Percentiles rank a stretch among this genome's conserved stretches.
phyloP scores from a whole-genome alignment of 768 basidiomycete species.

The Russula brevipes region DNA sequence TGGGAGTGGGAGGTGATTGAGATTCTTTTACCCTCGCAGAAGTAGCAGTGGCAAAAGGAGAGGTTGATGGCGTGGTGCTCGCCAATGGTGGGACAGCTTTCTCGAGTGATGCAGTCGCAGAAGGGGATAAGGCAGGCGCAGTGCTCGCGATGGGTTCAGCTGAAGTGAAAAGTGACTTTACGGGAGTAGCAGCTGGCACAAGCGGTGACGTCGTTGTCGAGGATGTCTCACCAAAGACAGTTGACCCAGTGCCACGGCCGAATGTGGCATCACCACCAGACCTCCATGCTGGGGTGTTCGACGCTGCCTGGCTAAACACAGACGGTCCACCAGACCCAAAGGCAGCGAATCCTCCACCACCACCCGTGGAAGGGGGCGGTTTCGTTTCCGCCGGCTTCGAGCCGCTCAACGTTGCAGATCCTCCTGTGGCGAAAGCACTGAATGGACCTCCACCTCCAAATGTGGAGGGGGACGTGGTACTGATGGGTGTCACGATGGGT shows the following conservation, averaged over 20 bases:
- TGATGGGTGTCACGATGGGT: slow-evolving; percentile 19
- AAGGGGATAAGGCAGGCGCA: slow-evolving; percentile 17
- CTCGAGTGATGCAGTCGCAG: background rate
- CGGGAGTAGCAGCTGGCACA: slow-evolving; percentile 1
- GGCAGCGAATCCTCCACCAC: slow-evolving; percentile 32
- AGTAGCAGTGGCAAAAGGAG: background rate
- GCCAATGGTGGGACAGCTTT: background rate
- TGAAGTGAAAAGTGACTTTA: slow-evolving; percentile 3
- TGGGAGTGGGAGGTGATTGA: background rate
- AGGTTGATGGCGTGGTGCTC: background rate
- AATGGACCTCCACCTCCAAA: slow-evolving; percentile 27
- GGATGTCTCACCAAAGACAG: slow-evolving; percentile 10
- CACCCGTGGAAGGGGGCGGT: background rate
- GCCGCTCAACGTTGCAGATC: slow-evolving; percentile 23
- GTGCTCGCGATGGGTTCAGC: slow-evolving; percentile 12
- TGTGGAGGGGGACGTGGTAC: slow-evolving; percentile 17
- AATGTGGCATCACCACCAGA: slow-evolving; percentile 16
- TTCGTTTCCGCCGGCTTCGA: slow-evolving; percentile 16
- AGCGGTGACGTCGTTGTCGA: slow-evolving; percentile 2
- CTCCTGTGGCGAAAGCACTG: slow-evolving; percentile 28
- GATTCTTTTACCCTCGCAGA: background rate
- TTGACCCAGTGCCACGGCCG: slow-evolving; percentile 2
- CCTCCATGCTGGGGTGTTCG: slow-evolving; percentile 17
- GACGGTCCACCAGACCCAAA: slow-evolving; percentile 26
- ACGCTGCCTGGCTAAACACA: slow-evolving; percentile 12